Base-by-base conservation (phyloP, 1,284 basidiomycete genomes). In the Leccinum solheimii region DNA sequence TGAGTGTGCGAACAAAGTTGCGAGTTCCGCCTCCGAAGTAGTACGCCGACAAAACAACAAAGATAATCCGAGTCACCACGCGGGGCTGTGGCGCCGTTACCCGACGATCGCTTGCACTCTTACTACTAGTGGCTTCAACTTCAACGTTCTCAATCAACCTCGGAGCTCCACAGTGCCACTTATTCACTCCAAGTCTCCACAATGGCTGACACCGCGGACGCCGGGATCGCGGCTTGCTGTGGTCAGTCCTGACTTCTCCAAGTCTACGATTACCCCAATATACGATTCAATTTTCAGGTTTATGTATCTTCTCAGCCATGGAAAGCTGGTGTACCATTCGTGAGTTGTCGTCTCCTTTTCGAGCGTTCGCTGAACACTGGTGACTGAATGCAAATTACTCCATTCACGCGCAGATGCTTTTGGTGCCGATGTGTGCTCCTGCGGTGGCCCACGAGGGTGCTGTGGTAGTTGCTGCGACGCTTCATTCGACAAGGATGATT, bases 401-500 rank as follows among this genome's bases (percentile, higher is more conserved):
- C 50, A 5, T 45, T 52, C 14, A 5, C 21, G 36, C 21, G 40
- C 27, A 73, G 72, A 64, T n/a, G 60, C 73, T 3, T 72, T 69
- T 43, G 72, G 72, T 43, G 58, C 68, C 21, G 61, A 66, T 23
- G 53, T 45, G 23, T 45, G 21, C 19, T 72, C 71, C 51, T 76
- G 73, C 10, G 60, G 72, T 57, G 74, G 73, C 11, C 60, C 63
- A 27, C 62, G 62, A 58, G 73, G 72, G 10, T 75, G 70, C 43
- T 73, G 73, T 45, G 63, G 66, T 19, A 64, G 68, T 50, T 76
- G 74, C 45, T 73, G 57, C 16, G 63, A 72, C 21, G 64, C 66
- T 13, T 69, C 70, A 27, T 76, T 76, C 58, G 49, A 76, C 57
- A 30, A 66, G 11, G 72, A 76, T 48, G 62, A 66, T 57, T 69